Percentiles rank a stretch among this genome's conserved stretches.
These are phyloP conservation scores for Apiospora kogelbergensis DNA, from an alignment of 2,329 filamentous ascomycete genomes.

Conservation along the genomic window DNA sequence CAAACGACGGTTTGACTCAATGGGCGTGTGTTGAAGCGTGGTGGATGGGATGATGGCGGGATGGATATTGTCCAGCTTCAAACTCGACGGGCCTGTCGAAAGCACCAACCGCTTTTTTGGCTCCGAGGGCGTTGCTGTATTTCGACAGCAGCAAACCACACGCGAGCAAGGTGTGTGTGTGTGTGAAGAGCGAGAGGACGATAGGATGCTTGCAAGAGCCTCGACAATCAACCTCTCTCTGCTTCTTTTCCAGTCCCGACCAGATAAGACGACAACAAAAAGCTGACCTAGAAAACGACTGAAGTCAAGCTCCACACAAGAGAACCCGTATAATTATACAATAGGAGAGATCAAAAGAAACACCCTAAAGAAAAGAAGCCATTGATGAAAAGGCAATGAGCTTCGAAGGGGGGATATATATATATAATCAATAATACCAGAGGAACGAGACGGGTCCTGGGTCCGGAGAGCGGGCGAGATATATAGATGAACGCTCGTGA, in stretches of 20 bases:
- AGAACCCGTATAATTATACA: constrained; percentile 28
- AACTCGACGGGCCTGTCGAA: background rate
- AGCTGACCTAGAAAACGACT: constrained; percentile 8
- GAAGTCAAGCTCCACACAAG: constrained; percentile 15
- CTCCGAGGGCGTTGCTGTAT: background rate
- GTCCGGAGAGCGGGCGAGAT: constrained; percentile 6
- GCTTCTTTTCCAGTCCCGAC: background rate
- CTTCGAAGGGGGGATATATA: constrained; percentile 25
- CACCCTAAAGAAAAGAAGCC: constrained; percentile 39
- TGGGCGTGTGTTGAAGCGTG: background rate
- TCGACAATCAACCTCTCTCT: background rate
- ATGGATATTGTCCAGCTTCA: background rate
- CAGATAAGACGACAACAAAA: background rate
- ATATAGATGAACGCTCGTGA: constrained; percentile 20
- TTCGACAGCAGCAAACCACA: background rate
- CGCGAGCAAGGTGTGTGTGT: background rate
- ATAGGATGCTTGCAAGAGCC: constrained; percentile 8
- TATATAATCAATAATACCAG: background rate
- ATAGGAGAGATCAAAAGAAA: constrained; percentile 22
- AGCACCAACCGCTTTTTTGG: background rate
- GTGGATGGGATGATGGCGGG: constrained; percentile 3
- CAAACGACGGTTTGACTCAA: constrained; percentile 5
- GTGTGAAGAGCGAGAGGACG: constrained; percentile 8
- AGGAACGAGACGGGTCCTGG: constrained; percentile 8
- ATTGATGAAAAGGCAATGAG: constrained; percentile 37